Evolutionary conservation across 2,329 filamentous ascomycete species (phyloP), one percentile per base, ranked within the genome.

Genomic region (Neobulgaria alba): DNA sequence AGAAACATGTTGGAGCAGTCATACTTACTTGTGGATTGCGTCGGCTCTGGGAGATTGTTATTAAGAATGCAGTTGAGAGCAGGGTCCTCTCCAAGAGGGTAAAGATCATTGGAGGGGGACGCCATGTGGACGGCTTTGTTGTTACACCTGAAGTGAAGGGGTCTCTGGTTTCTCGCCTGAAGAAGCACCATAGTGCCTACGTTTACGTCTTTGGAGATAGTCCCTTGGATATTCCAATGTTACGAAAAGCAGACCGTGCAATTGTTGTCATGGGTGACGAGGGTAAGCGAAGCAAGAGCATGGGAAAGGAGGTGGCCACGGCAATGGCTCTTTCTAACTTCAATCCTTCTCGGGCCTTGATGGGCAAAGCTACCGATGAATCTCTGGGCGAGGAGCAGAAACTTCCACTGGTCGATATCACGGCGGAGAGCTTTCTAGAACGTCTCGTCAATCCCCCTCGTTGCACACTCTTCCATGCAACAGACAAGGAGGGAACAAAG

Each of bases 201-300:
- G 69, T 79, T 14, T 69, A 62, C 55, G 77, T 73, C 0, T 75
- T 82, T 48, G 76, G 77, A n/a, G 75, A 80, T 49, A 75, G 76
- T 47, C 63, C 64, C 0, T 45, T 79, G 5, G 78, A 82, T 48
- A 29, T 82, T 14, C 56, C 61, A 0, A 82, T 82, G 77, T 48
- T 82, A 10, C 47, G 46, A 2, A 49, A 59, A 23, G 77, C 77
- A 0, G 57, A 80, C 47, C 43, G 68, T 41, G 70, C 75, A 0
- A 54, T 78, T 29, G 63, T 82, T 3, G 66, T 82, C 0, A 72
- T 76, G 2, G 72, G 73, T 1, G 57, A 70, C 0, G 55, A 69
- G 47, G 4, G 46, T 0, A 55, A 36, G 0, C 64, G 73, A 38
- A 79, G 72, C 54, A 66, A 62, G 29, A 64, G 58, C 1, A 79